Base-by-base conservation (phyloP, 345 rosid genomes). In the Sisymbrium irio region DNA sequence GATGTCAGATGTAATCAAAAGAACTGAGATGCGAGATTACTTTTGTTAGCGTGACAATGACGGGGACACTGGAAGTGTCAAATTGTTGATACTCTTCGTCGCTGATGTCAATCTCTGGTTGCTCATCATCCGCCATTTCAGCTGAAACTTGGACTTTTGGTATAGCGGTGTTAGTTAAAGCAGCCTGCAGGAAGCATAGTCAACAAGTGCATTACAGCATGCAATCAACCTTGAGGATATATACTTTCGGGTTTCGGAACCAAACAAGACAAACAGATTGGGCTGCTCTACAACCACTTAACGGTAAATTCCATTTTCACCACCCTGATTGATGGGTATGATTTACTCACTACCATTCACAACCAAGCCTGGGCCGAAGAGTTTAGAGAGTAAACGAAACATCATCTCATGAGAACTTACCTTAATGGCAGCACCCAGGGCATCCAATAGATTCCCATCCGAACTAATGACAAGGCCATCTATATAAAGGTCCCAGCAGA, bases 81-180 rank as follows among this genome's bases (percentile, higher is more conserved):
- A 95, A 88, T 59, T 88, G 98, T 61, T 87, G 80, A 83, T 87
- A 95, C 73, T 92, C 97, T 83, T 92, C 98, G 42, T 95, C 99
- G 17, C 97, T 95, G 58, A 92, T 87, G 84, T 92, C 92, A 65
- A 95, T 84, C 81, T 95, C 87, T 4, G 94, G 99, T 78, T 88
- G 92, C 73, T 86, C 99, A 77, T 87, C 94, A 46, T 78, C 77
- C 1, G 85, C 70, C 7, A 82, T 71, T 65, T 78, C 85, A 1
- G 85, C 86, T 64, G 90, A 78, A 36, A 92, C 85, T 13, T 84
- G 62, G 17, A 92, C 94, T 74, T 80, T 87, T 69, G 99, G 99
- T 64, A 95, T 84, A 77, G 86, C 92, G 0, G 97, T 89, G 85
- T 90, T 92, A 84, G 91, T 86, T 78, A 95, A 80, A 60, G 98